Conservation (phyloP, 2,329 filamentous ascomycete species). For the Penicillium fuscoglaucum region DNA sequence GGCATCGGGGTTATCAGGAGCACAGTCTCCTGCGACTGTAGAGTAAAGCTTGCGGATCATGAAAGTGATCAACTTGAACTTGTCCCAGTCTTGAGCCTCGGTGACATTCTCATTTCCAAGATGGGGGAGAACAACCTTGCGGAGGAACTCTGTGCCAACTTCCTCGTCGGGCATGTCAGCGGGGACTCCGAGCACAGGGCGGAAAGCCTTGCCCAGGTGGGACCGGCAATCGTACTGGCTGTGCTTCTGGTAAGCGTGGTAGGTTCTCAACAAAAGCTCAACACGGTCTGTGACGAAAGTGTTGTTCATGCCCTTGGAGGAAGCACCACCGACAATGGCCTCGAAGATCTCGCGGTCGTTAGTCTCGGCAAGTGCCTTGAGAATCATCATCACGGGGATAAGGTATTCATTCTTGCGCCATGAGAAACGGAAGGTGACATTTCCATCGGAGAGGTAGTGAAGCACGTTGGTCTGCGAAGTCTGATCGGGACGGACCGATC, state of each 20-base stretch:
- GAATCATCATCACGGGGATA: conserved; percentile 93
- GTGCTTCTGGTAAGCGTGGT: conserved; percentile 86
- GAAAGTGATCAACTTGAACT: conserved; percentile 90
- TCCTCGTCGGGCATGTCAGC: conserved; percentile 84
- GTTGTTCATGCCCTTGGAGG: conserved; percentile 75
- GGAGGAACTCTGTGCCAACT: conserved; percentile 85
- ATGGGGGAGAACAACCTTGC: conserved; percentile 87
- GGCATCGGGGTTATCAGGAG: conserved; percentile 93
- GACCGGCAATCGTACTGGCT: conserved; percentile 77
- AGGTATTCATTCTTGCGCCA: conserved; percentile 98
- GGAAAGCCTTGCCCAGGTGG: conserved; percentile 88
- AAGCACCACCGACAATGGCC: conserved; percentile 76
- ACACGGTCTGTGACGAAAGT: conserved; percentile 95
- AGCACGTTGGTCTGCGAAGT: conserved; percentile 96
- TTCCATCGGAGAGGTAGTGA: conserved; percentile 93
- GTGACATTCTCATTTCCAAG: conserved; percentile 83
- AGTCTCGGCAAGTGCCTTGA: conserved; percentile 92
- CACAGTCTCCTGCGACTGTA: conserved; percentile 86
- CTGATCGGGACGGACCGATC: conserved; percentile 93
- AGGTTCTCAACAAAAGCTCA: conserved; percentile 86
- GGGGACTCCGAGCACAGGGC: conserved; percentile 79
- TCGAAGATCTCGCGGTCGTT: conserved; percentile 97
- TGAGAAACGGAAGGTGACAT: conserved; percentile 94
- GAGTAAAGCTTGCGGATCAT: conserved; percentile 97
- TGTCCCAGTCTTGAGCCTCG: conserved; percentile 80